Evolutionary conservation across 78 protist genomes (phyloP), one percentile per base, ranked within the genome.

Genomic region (Anaeramoeba flamelloides): DNA sequence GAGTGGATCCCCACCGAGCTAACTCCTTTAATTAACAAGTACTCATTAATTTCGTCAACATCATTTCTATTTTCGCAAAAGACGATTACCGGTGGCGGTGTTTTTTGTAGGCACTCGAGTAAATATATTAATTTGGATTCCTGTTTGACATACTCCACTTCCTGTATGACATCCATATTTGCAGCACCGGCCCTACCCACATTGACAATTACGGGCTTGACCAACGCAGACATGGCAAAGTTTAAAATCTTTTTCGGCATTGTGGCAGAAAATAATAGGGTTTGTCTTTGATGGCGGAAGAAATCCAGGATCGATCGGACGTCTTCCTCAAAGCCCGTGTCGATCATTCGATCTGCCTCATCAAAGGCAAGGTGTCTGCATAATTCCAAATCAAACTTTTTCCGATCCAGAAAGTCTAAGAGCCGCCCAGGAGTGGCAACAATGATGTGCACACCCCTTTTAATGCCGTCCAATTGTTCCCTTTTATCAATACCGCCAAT

Each of bases 31-130:
- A 94, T 81, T 77, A 95, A 79, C 26, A 97, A 82, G 82, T 96
- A 95, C 89, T 94, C 97, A 85, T 92, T 91, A 39, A 97, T 92
- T 53, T 88, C 93, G 84, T 97, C 99, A 38, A 94, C 98, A 75
- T 95, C 99, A 40, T 39, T 36, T 85, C 92, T 93, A 40, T 88
- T 87, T 80, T 92, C 94, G 74, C 93, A 77, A 78, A 96, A 97
- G 38, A 97, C 89, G 40, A 94, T 81, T 39, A 91, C 94, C 4
- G 98, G 98, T n/a, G 98, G 99, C 1, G 97, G 81, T 0, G 99
- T 95, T 84, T 94, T 97, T 81, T 95, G 94, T 84, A 97, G 90
- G 85, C 95, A 92, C 80, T 95, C 94, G 39, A 95, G 89, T 40
- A 97, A 86, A 86, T 93, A 90, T 22, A 90, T 87, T 17, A 93